Evolutionary conservation across 352 stramenopile genomes (phyloP).

Genomic region (Phytophthora rubi): DNA sequence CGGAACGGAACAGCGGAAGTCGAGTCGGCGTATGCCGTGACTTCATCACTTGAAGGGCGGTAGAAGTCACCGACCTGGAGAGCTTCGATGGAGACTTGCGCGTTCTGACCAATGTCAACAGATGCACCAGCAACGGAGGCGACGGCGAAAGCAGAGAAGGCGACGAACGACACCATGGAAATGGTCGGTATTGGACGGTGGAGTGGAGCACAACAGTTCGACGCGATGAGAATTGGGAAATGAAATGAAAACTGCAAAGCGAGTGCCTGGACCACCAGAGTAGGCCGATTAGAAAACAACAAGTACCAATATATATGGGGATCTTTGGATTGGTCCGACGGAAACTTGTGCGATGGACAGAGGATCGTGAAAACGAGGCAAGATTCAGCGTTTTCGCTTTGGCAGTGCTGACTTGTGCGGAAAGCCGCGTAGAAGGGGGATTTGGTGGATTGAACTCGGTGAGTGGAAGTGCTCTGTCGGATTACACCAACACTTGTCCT

Average conservation of each 20-base stretch:
- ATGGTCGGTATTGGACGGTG: not conserved
- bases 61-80: slow-evolving; percentile 40
- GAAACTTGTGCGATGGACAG: not conserved
- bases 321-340: not conserved
- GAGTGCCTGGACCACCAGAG: not conserved
- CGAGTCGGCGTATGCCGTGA: slow-evolving; percentile 33
- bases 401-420: not conserved
- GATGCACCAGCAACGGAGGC: slow-evolving; percentile 25
- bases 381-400: not conserved
- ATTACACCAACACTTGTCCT: not conserved
- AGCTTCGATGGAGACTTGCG: slow-evolving; percentile 16
- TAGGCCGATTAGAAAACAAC: not conserved
- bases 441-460: not conserved
- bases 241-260: not conserved
- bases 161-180: slow-evolving; percentile 21
- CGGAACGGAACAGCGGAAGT: slow-evolving; percentile 35
- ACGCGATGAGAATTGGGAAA: not conserved
- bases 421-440: not conserved
- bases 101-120: slow-evolving; percentile 11
- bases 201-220: not conserved
- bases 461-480: not conserved
- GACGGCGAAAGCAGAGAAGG: slow-evolving; percentile 12
- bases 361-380: no score
- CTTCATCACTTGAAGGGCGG: slow-evolving; percentile 33
- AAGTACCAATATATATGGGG: no score